Evolutionary conservation across 2,329 filamentous ascomycete species (phyloP), one percentile per base, ranked within the genome.

Genomic region (Mollisiaceae sp.): DNA sequence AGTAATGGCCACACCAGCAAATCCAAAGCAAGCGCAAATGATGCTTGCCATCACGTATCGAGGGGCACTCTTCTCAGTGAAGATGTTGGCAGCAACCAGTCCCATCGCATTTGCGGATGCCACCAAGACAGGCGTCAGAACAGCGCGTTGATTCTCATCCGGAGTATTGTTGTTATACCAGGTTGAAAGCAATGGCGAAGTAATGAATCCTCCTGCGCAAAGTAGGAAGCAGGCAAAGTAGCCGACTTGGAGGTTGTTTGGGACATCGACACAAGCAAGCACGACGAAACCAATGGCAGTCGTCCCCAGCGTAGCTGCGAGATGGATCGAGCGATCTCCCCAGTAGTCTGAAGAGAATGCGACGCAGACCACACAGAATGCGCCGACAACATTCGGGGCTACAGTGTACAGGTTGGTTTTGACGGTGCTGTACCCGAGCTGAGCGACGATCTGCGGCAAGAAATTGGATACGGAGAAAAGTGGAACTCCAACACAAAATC

Each of bases 91-190:
- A 35, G 82, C 82, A 0, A 92, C 87, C 0, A 92, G 79, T 4
- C 90, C 90, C 89, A 93, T 93, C 41, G 93, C 75, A 69, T 94
- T 94, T 3, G 91, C 91, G 11, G 92, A 76, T 0, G 91, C 91
- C 0, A 94, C 90, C 27, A 88, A 89, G 20, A 93, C 84, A 35
- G 86, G 89, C 0, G 91, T 93, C 15, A 93, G 80, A 0, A 89
- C 82, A 6, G 92, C 83, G 56, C 91, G 88, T 43, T 88, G 86
- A 64, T 89, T 89, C 77, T 94, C 91, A 72, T 94, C 85, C 0
- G 91, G 90, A 63, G 93, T 85, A 75, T 94, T 94, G 81, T 94
- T 94, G 79, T 92, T 94, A 79, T 93, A 93, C 89, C 88, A 90
- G 12, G 77, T 77, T 59, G 75, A 77, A 18, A 89, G 80, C 14